These are phyloP conservation scores for Cyberlindnera euphorbiae DNA, from an alignment of 805 yeast species.

Conservation along the genomic window DNA sequence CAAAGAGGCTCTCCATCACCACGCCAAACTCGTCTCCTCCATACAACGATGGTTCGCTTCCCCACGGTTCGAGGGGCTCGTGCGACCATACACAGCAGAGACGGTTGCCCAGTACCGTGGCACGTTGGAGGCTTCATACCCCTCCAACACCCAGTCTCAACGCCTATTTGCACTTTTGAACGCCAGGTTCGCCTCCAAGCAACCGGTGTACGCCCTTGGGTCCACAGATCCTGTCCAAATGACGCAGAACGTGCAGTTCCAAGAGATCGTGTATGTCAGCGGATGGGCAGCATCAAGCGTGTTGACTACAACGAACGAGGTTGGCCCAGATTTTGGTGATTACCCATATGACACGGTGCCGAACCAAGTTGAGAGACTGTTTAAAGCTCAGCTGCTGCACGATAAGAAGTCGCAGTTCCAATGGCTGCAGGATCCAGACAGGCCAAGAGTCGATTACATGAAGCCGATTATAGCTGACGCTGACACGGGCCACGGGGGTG, in stretches of 20 bases:
- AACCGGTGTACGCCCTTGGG: slow-evolving; percentile 55
- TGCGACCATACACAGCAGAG: slow-evolving; percentile 48
- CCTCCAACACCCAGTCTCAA: slow-evolving; percentile 50
- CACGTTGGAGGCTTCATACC: slow-evolving; percentile 34
- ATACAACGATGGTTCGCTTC: slow-evolving; percentile 47
- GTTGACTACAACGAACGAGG: slow-evolving; percentile 57
- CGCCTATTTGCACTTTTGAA: slow-evolving; percentile 44
- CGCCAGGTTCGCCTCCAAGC: slow-evolving; percentile 33
- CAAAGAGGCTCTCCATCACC: slow-evolving; percentile 13
- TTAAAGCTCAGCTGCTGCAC: slow-evolving; percentile 54
- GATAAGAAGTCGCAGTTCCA: slow-evolving; percentile 45
- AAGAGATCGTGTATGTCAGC: slow-evolving; percentile 49
- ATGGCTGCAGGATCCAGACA: slow-evolving; percentile 27
- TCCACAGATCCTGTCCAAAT: slow-evolving; percentile 60
- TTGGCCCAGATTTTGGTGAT: slow-evolving; percentile 63
- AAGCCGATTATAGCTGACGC: slow-evolving; percentile 64
- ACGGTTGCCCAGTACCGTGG: slow-evolving; percentile 53
- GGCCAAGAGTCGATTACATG: slow-evolving; percentile 41
- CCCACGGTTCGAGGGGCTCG: slow-evolving; percentile 41
- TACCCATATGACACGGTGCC: slow-evolving; percentile 69
- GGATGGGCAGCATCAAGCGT: slow-evolving; percentile 62
- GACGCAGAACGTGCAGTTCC: slow-evolving; percentile 48
- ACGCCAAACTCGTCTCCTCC: slow-evolving; percentile 28
- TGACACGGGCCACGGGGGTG: slow-evolving; percentile 64
- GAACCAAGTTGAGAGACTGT: slow-evolving; percentile 56